phyloP scores from a whole-genome alignment of 306 rosid genomes.

The Malus domestica region ASM211411v1 NC_041801.1:8691001-8691500 shows the following conservation, averaged over 20 bases:
- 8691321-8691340: constrained; percentile 55
- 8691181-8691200: background rate
- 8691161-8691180: constrained; percentile 5
- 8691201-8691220: background rate
- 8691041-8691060: constrained; percentile 33
- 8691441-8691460: background rate
- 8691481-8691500: background rate
- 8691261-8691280: constrained; percentile 9
- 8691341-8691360: constrained; percentile 87
- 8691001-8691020: constrained; percentile 34
- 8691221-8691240: background rate
- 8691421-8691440: background rate
- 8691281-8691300: constrained; percentile 40
- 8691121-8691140: constrained; percentile 43
- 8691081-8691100: constrained; percentile 36
- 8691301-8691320: constrained; percentile 33
- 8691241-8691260: background rate
- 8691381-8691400: constrained; percentile 65
- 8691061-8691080: constrained; percentile 35
- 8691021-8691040: constrained; percentile 48
- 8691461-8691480: background rate
- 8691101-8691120: constrained; percentile 47
- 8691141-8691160: constrained; percentile 57
- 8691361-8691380: constrained; percentile 54
- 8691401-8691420: background rate